Evolutionary conservation across 2,329 filamentous ascomycete genomes (phyloP), one percentile per base, ranked within the genome.

Genomic region (Hymenoscyphus infarciens): DNA sequence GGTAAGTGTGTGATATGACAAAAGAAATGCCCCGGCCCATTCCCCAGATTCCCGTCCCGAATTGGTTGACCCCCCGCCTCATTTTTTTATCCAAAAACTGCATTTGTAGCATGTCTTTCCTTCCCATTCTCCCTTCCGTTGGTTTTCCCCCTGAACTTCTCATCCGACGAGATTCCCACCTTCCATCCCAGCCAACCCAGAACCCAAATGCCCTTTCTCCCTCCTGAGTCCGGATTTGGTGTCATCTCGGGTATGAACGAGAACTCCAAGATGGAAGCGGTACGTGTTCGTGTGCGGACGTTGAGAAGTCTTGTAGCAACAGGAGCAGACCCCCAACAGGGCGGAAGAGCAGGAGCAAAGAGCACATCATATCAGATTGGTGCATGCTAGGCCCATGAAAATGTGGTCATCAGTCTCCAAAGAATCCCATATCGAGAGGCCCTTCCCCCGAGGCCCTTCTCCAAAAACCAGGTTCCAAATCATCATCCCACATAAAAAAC

Each of bases 401-500:
- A 16, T 7, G 10, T 42, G 22, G 13, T 27, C 22, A 31, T 33
- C 52, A 55, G 27, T 55, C n/a, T 55, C 25, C 52, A n/a, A 55
- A 55, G 52, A 29, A 29, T 29, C 10, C 25, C 25, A 10, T 31
- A 25, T 55, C 52, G 52, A 55, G 16, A 55, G 25, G 6, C 25
- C 25, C 19, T n/a, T 10, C 25, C 52, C 5, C 4, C 22, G 4
- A 4, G 25, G 25, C 4, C 25, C 25, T 27, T 27, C 25, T 27
- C 52, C 15, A 55, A 49, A 22, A 22, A 25, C n/a, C 6, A 22
- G 19, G 10, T 13, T 19, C 10, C n/a, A 22, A 49, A 10, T 22
- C n/a, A 59, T 59, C 57, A 59, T 59, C 13, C 57, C 57, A 38
- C 57, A 27, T 59, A 29, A 57, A 29, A 38, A 39, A 27, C 25